A percentile compares a stretch with the other conserved stretches of the same genome.
These are phyloP conservation scores for Pestalotiopsis sp. DNA, from an alignment of 2,329 filamentous ascomycete species.

Conservation along the genomic window DNA sequence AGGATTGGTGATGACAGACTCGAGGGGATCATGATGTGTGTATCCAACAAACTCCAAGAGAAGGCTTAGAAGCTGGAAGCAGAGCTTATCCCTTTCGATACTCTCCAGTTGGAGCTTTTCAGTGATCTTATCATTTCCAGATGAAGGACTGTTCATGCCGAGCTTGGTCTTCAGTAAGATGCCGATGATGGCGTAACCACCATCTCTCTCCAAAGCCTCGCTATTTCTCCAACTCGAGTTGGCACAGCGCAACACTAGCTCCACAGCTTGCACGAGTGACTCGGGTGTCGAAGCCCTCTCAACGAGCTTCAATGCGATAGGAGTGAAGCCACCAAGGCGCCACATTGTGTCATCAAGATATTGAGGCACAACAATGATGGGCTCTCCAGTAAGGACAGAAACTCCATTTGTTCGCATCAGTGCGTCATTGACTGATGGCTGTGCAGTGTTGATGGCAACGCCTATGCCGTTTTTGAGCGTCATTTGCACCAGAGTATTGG, in stretches of 20 bases:
- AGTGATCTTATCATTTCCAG: slow-evolving; percentile 35
- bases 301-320: slow-evolving; percentile 81
- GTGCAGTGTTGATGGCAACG: slow-evolving; percentile 84
- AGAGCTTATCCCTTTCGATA: slow-evolving; percentile 57
- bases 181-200: slow-evolving; percentile 87
- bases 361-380: slow-evolving; percentile 79
- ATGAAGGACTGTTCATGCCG: slow-evolving; percentile 46
- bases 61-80: slow-evolving; percentile 70
- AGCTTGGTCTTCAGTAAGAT: slow-evolving; percentile 84
- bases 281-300: slow-evolving; percentile 74
- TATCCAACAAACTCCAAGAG: slow-evolving; percentile 90
- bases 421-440: slow-evolving; percentile 86
- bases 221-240: slow-evolving; percentile 96
- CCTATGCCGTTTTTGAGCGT: slow-evolving; percentile 75
- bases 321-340: slow-evolving; percentile 89
- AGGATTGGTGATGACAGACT: slow-evolving; percentile 94
- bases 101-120: slow-evolving; percentile 48
- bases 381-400: slow-evolving; percentile 79
- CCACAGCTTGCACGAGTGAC: slow-evolving; percentile 74
- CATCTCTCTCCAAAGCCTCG: slow-evolving; percentile 95
- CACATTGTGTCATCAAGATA: slow-evolving; percentile 90
- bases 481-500: slow-evolving; percentile 68
- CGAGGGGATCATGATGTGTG: slow-evolving; percentile 74
- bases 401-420: slow-evolving; percentile 81
- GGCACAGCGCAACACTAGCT: slow-evolving; percentile 84